These are phyloP conservation scores for Penicillium sp. DNA, from an alignment of 2,329 filamentous ascomycete genomes.

Conservation along the genomic window DNA sequence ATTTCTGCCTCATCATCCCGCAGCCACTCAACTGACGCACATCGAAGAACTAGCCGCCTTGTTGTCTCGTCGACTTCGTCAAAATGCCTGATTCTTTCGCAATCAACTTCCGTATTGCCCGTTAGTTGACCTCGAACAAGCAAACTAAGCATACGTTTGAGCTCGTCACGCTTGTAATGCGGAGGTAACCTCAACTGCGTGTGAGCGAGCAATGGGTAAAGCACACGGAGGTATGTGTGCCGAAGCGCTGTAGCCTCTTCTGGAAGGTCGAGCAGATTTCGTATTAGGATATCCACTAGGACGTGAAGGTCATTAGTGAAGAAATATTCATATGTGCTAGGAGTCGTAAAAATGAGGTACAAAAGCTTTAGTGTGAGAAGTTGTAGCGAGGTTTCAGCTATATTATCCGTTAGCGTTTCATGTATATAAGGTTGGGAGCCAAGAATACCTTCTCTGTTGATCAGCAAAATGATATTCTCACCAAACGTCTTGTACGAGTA, in stretches of 20 bases:
- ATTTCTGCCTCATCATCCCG: constrained; percentile 40
- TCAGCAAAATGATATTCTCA: constrained; percentile 91
- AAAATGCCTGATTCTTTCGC: constrained; percentile 54
- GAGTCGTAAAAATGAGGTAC: constrained; percentile 92
- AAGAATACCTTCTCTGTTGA: constrained; percentile 79
- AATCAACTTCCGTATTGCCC: constrained; percentile 45
- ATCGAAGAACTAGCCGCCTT: constrained; percentile 52
- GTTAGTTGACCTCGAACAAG: constrained; percentile 76
- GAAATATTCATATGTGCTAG: constrained; percentile 93
- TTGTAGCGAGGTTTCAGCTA: constrained; percentile 86
- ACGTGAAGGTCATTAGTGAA: constrained; percentile 97
- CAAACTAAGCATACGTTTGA: constrained; percentile 75
- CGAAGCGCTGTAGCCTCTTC: constrained; percentile 75
- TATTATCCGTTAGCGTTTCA: constrained; percentile 21
- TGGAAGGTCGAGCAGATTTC: constrained; percentile 93
- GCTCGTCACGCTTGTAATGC: constrained; percentile 89
- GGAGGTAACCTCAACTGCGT: constrained; percentile 86
- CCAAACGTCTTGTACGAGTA: constrained; percentile 89
- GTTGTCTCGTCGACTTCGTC: constrained; percentile 57
- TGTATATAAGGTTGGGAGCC: neutral
- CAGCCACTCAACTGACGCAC: constrained; percentile 53
- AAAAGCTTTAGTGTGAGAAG: constrained; percentile 94
- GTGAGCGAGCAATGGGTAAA: constrained; percentile 88
- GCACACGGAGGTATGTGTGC: constrained; percentile 91
- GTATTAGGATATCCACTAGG: constrained; percentile 91